Percentiles rank a stretch among this genome's conserved stretches.
Evolutionary conservation across 2,329 filamentous ascomycete species (phyloP).

Genomic region (Botrytis elliptica): DNA sequence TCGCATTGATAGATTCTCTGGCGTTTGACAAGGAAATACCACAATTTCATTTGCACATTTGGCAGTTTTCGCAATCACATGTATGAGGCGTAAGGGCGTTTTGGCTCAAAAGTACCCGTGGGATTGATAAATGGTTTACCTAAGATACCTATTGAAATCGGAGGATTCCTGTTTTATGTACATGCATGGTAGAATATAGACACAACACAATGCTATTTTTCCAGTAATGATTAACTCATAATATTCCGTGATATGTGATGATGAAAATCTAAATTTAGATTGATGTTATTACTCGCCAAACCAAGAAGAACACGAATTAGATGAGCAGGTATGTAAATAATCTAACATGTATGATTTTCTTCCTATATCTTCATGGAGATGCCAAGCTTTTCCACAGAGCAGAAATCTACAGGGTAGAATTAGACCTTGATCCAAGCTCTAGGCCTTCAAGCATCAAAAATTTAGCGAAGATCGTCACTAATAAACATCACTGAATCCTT

Average conservation of each 20-base stretch:
- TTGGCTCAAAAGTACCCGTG: background rate
- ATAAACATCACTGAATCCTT: slow-evolving; percentile 11
- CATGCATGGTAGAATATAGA: background rate
- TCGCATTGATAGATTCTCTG: background rate
- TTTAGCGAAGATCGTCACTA: slow-evolving; percentile 18
- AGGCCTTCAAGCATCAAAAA: background rate
- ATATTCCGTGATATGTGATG: background rate
- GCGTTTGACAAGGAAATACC: slow-evolving; percentile 19
- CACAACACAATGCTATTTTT: background rate
- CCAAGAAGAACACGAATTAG: background rate
- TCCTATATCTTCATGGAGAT: background rate
- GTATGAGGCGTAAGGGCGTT: background rate
- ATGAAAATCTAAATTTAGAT: background rate
- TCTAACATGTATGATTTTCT: background rate
- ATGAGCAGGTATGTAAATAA: background rate
- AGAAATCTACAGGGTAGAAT: background rate
- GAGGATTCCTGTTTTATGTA: background rate
- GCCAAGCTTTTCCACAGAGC: slow-evolving; percentile 2
- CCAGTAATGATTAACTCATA: background rate
- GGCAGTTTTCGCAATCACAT: background rate
- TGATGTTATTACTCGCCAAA: background rate
- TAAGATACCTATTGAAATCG: background rate
- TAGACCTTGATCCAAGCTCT: background rate
- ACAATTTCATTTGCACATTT: slow-evolving; percentile 15
- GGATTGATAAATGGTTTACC: background rate